phyloP scores from a whole-genome alignment of 1,139 yeast species.

The Debaryomycetaceae sp. region DNA sequence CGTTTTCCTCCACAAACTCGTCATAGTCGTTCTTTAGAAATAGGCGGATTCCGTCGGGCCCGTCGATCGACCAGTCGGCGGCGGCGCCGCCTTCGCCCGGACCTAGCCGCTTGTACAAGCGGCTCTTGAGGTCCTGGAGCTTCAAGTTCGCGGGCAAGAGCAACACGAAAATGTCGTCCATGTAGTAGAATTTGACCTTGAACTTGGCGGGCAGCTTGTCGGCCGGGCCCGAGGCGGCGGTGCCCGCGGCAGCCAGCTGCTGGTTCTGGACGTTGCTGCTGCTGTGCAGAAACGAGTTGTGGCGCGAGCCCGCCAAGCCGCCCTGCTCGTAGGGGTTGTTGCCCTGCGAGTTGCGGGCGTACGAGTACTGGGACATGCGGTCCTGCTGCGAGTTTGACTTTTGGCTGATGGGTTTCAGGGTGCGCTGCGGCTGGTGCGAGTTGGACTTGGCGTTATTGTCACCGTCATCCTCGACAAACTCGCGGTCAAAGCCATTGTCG shows the following conservation, averaged over 20 bases:
- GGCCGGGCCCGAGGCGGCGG: conserved; percentile 3
- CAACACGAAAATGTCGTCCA: conserved; percentile 85
- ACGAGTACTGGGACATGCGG: conserved; percentile 33
- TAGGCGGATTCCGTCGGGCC: conserved; percentile 13
- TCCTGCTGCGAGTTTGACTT: conserved; percentile 34
- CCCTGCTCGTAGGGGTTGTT: conserved; percentile 8
- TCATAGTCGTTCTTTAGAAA: conserved; percentile 34
- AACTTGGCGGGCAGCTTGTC: conserved; percentile 17
- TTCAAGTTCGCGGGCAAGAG: conserved; percentile 55
- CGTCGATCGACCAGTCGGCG: conserved; percentile 1
- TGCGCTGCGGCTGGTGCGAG: conserved; percentile 9
- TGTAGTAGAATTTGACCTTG: conserved; percentile 76
- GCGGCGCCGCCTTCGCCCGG: conserved; percentile 4
- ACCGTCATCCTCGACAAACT: conserved; percentile 14
- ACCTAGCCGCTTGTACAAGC: conserved; percentile 56
- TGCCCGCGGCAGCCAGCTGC: conserved; percentile 2
- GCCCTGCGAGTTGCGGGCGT: conserved; percentile 10
- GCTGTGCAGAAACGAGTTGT: background rate
- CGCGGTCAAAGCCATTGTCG: conserved; percentile 50
- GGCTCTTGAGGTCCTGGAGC: conserved; percentile 48
- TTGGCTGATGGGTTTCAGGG: conserved; percentile 30
- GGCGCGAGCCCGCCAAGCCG: conserved; percentile 8
- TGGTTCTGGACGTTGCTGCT: background rate
- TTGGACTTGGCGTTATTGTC: conserved; percentile 1
- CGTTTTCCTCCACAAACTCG: conserved; percentile 23